Evolutionary conservation across 768 basidiomycete species (phyloP).

Genomic region (Nidula microcarpa): DNA sequence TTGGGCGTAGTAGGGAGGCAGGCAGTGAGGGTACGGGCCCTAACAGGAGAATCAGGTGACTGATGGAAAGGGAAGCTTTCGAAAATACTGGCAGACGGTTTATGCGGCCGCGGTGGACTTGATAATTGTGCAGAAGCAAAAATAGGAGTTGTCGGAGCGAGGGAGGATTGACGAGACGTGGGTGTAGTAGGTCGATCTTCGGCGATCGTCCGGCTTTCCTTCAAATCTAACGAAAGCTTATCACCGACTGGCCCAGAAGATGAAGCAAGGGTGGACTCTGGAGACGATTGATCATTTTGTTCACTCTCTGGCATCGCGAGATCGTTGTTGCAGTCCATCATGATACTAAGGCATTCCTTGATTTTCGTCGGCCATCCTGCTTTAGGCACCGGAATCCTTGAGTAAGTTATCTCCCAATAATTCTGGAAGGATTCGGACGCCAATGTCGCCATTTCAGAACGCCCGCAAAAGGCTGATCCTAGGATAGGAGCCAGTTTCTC

Average conservation of each 20-base stretch:
- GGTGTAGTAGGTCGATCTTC: not conserved
- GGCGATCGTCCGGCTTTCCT: too few relatives aligned
- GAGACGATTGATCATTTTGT: too few relatives aligned
- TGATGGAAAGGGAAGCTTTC: conserved; percentile 15
- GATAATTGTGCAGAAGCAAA: not conserved
- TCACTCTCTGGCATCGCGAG: too few relatives aligned
- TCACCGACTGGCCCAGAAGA: too few relatives aligned
- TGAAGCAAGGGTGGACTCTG: too few relatives aligned
- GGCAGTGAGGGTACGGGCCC: not conserved
- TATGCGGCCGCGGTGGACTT: conserved; percentile 21
- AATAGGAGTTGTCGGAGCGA: conserved; percentile 1
- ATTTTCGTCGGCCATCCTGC: conserved; percentile 52
- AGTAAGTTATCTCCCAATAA: conserved; percentile 58
- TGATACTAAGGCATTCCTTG: conserved; percentile 4
- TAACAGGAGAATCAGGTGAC: conserved; percentile 21
- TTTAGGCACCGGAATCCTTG: conserved; percentile 31
- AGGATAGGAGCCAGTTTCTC: conserved; percentile 47
- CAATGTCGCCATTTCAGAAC: conserved; percentile 39
- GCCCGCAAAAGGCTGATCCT: conserved; percentile 54
- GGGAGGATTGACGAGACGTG: not conserved
- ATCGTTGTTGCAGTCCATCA: too few relatives aligned
- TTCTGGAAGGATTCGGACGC: conserved; percentile 52
- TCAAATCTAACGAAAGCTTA: too few relatives aligned
- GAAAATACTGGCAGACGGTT: conserved; percentile 7
- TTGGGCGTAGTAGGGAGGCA: not conserved